These are phyloP conservation scores for Boletus eberwhitei DNA, from an alignment of 768 basidiomycete species.

Conservation along the genomic window DNA sequence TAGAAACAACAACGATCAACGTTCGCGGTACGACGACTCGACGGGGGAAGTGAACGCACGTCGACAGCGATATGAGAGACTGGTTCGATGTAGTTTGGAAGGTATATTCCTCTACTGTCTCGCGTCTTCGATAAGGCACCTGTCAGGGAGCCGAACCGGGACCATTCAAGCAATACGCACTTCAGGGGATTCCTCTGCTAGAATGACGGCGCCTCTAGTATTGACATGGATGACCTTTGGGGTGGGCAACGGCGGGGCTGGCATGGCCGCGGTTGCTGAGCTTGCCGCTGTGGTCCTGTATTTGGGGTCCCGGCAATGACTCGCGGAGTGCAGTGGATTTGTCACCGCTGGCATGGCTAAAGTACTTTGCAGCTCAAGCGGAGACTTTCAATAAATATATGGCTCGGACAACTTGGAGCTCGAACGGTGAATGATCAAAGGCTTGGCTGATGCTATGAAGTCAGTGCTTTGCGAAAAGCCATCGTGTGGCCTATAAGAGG, in stretches of 20 bases:
- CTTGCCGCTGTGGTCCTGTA: conserved; percentile 10
- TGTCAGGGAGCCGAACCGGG: conserved; percentile 13
- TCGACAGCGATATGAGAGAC: conserved; percentile 98
- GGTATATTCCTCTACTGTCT: conserved; percentile 94
- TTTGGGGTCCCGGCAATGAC: conserved; percentile 11
- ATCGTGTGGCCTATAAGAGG: conserved; percentile 1
- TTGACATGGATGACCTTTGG: conserved; percentile 92
- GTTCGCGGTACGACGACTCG: neutral
- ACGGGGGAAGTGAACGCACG: conserved; percentile 49
- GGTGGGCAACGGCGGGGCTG: conserved; percentile 67
- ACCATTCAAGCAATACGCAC: conserved; percentile 41
- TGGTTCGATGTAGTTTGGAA: conserved; percentile 96
- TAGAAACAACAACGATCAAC: conserved; percentile 31
- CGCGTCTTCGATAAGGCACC: conserved; percentile 54
- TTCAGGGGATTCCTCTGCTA: conserved; percentile 92
- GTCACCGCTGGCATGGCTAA: conserved; percentile 15
- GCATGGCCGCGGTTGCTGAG: conserved; percentile 31
- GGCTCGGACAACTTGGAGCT: neutral
- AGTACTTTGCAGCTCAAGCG: neutral
- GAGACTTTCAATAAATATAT: neutral
- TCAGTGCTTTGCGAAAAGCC: neutral
- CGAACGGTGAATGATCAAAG: conserved; percentile 2
- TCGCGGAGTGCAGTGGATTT: conserved; percentile 9
- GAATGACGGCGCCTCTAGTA: conserved; percentile 88
- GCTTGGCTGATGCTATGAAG: conserved; percentile 5